Evolutionary conservation across 768 basidiomycete genomes (phyloP).

Genomic region (Hysterangium stoloniferum): DNA sequence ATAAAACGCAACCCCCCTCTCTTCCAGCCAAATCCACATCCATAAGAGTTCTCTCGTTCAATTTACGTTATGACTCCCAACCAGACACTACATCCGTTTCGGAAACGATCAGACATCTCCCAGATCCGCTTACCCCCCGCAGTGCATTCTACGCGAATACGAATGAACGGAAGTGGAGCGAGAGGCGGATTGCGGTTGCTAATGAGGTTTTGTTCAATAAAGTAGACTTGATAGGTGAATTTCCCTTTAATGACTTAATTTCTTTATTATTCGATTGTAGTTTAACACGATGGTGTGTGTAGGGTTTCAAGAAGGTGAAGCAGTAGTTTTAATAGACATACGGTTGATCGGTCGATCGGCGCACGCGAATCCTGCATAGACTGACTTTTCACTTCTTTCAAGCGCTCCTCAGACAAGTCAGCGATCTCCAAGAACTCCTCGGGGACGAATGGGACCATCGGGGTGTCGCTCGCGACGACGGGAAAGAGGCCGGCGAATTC

Average conservation of each 20-base stretch:
- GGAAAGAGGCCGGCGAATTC: slow-evolving; percentile 47
- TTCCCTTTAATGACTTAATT: background rate
- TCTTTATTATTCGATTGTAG: background rate
- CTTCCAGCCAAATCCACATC: background rate
- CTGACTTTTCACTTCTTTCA: background rate
- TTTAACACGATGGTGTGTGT: background rate
- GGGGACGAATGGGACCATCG: slow-evolving; percentile 50
- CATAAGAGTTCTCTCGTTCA: slow-evolving; percentile 39
- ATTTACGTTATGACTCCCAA: slow-evolving; percentile 46
- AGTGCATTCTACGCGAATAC: slow-evolving; percentile 26
- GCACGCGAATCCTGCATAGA: background rate
- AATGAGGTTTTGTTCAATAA: slow-evolving; percentile 36
- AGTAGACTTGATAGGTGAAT: slow-evolving; percentile 33
- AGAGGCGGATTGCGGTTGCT: slow-evolving; percentile 39
- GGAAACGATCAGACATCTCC: slow-evolving; percentile 34
- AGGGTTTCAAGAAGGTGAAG: slow-evolving; percentile 39
- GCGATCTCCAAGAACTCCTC: slow-evolving; percentile 46
- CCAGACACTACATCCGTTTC: slow-evolving; percentile 45
- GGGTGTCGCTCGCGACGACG: slow-evolving; percentile 59
- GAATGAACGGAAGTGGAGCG: slow-evolving; percentile 48
- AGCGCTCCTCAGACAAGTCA: slow-evolving; percentile 47
- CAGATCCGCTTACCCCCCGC: slow-evolving; percentile 30
- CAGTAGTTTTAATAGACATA: background rate
- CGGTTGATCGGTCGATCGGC: no score
- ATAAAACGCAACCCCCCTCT: no score